Conservation (phyloP, 2,329 filamentous ascomycete species). For the Sporothrix phasma region DNA sequence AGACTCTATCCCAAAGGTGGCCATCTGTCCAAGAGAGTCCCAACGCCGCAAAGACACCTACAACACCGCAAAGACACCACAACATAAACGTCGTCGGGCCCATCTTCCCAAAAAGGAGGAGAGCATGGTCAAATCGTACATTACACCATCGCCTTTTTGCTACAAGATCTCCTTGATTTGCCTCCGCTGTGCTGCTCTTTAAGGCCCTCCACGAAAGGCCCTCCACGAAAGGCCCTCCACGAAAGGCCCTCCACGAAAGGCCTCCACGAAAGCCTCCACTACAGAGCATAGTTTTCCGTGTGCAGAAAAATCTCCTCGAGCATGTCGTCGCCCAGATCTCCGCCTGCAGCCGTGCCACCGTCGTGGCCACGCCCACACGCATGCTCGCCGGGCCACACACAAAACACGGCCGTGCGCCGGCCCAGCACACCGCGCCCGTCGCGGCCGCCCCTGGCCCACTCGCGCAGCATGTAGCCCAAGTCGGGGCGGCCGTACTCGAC, state of each 20-base stretch:
- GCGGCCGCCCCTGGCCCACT: slow-evolving; percentile 63
- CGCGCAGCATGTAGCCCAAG: slow-evolving; percentile 73
- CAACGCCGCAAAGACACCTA: too few relatives aligned
- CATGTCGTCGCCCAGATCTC: slow-evolving; percentile 68
- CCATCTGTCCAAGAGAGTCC: too few relatives aligned
- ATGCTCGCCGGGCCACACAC: slow-evolving; percentile 84
- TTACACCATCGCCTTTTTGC: neutral
- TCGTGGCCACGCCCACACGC: slow-evolving; percentile 78
- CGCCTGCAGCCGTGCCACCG: slow-evolving; percentile 71
- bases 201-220: too few relatives aligned
- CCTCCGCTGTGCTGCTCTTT: too few relatives aligned
- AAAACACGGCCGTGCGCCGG: slow-evolving; percentile 73
- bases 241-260: neutral
- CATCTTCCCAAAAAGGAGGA: neutral
- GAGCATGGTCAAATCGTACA: neutral
- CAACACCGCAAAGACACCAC: neutral
- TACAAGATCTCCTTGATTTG: neutral
- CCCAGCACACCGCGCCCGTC: slow-evolving; percentile 64
- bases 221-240: too few relatives aligned
- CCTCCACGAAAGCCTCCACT: neutral
- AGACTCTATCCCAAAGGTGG: too few relatives aligned
- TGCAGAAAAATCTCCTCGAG: slow-evolving; percentile 89
- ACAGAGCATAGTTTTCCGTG: slow-evolving; percentile 90
- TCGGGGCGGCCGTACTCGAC: slow-evolving; percentile 89
- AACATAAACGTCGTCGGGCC: neutral